Evolutionary conservation across 805 yeast species (phyloP), one percentile per base, ranked within the genome.

Genomic region (Vanderwaltozyma polyspora): DNA sequence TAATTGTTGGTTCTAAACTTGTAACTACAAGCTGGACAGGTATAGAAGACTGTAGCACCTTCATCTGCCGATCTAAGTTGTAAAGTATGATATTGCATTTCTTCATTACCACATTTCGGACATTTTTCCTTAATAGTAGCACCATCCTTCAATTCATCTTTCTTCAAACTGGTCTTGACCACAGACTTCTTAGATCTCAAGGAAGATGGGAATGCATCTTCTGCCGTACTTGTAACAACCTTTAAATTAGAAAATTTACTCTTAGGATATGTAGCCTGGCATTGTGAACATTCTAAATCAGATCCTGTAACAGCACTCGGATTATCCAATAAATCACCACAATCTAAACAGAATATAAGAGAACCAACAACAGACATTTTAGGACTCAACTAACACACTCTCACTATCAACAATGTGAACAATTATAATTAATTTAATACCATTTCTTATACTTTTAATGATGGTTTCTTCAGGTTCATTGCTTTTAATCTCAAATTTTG

Each of bases 41-140:
- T 89, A 64, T 91, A 93, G 57, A 91, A 91, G 24, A 91, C 97
- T 8, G 99, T 91, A 19, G 98, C 94, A 70, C 98, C 99, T 70
- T 91, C 99, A 70, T 91, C 99, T 1, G 98, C 99, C 35, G 95
- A 82, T 64, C 99, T 77, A 49, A 91, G 70, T 62, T 91, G 99
- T 46, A 91, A 67, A 4, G 98, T 91, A 55, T 91, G 97, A 58
- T 89, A 91, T 57, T 79, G 87, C 98, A 93, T 93, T 61, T 91
- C 96, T 54, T 91, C 96, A 61, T 87, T 74, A 32, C 94, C 95
- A 73, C 98, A 91, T 60, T 87, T 76, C n/a, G 97, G 97, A 68
- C 99, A 91, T 55, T 82, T 87, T 60, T 91, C 99, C 58, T 87
- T 82, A 58, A 91, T 91, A 10, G 93, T 81, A 26, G 98, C 98